Evolutionary conservation across 345 rosid species (phyloP).

Genomic region (Lagerstroemia speciosa): DNA sequence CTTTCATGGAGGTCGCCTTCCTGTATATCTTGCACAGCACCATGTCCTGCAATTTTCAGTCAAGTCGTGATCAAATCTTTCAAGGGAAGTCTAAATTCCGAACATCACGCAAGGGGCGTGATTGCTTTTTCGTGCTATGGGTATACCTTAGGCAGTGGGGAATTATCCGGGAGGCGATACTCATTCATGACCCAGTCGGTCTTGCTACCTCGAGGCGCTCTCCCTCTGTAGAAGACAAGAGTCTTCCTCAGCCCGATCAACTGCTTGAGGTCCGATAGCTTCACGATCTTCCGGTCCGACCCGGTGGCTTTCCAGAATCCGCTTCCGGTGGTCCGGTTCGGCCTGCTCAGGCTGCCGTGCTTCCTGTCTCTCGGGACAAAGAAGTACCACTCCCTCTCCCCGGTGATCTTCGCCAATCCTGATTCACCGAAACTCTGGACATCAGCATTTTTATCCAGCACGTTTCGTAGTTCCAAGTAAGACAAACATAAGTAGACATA

Average conservation of each 20-base stretch:
- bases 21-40: constrained; percentile 91
- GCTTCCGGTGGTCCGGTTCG: constrained; percentile 66
- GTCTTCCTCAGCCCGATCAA: constrained; percentile 75
- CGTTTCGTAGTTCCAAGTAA: background rate
- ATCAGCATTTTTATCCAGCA: background rate
- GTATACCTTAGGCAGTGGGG: constrained; percentile 66
- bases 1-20: constrained; percentile 86
- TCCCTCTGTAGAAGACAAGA: constrained; percentile 81
- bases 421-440: background rate
- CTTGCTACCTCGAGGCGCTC: constrained; percentile 83
- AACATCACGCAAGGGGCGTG: background rate
- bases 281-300: constrained; percentile 70
- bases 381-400: constrained; percentile 95
- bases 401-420: constrained; percentile 59
- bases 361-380: constrained; percentile 87
- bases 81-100: background rate
- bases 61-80: background rate
- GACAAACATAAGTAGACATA: constrained; percentile 11
- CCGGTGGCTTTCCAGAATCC: constrained; percentile 99
- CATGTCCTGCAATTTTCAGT: constrained; percentile 45
- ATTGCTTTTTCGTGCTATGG: no score
- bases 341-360: constrained; percentile 78
- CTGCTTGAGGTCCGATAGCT: constrained; percentile 58
- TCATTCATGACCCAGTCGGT: constrained; percentile 99
- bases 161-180: constrained; percentile 73